Evolutionary conservation across 2,329 filamentous ascomycete species (phyloP).

Genomic region (Fusarium sambucinum): DNA sequence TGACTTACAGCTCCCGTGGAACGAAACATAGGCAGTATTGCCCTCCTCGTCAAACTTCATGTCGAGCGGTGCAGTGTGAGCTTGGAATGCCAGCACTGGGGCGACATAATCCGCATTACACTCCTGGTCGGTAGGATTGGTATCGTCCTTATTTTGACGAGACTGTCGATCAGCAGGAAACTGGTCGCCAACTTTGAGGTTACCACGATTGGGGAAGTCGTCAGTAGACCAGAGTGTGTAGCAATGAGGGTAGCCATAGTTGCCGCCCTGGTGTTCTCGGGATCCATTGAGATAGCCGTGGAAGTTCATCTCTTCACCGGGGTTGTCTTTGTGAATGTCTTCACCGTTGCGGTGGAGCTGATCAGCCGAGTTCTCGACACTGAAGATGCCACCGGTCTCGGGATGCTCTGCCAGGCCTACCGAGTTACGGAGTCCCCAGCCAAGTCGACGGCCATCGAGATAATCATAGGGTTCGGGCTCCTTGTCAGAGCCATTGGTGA

Average conservation of each 20-base stretch:
- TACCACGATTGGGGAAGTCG: slow-evolving; percentile 55
- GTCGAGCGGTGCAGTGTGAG: slow-evolving; percentile 79
- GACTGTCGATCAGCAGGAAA: slow-evolving; percentile 55
- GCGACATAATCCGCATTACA: slow-evolving; percentile 59
- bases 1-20: slow-evolving; percentile 76
- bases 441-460: slow-evolving; percentile 61
- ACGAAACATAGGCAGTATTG: slow-evolving; percentile 73
- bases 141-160: slow-evolving; percentile 43
- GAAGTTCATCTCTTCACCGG: slow-evolving; percentile 80
- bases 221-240: slow-evolving; percentile 73
- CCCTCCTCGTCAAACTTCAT: slow-evolving; percentile 73
- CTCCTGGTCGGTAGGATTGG: slow-evolving; percentile 57
- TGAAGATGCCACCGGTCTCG: slow-evolving; percentile 63
- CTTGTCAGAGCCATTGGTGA: slow-evolving; percentile 29
- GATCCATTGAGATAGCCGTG: slow-evolving; percentile 67
- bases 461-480: slow-evolving; percentile 59
- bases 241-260: slow-evolving; percentile 79
- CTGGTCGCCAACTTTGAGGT: slow-evolving; percentile 62
- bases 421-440: slow-evolving; percentile 80
- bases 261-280: slow-evolving; percentile 56
- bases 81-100: slow-evolving; percentile 69
- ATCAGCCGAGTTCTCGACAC: slow-evolving; percentile 79
- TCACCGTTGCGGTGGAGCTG: slow-evolving; percentile 67
- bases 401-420: slow-evolving; percentile 77
- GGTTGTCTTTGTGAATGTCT: slow-evolving; percentile 77